phyloP scores from a whole-genome alignment of 331 rosid species.

The Malus hybrid region DNA sequence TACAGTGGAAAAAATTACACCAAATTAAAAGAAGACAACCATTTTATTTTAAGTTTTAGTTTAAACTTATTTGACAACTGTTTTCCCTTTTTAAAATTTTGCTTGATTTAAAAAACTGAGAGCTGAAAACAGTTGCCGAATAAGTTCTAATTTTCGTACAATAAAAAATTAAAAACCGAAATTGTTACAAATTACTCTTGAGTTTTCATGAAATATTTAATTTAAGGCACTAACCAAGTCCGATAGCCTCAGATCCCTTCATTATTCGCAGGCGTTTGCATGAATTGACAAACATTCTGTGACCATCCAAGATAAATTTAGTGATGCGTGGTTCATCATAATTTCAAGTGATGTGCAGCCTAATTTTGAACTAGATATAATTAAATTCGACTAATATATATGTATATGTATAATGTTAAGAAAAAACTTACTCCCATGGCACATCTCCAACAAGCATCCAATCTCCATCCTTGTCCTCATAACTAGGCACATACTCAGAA shows the following conservation, averaged over 20 bases:
- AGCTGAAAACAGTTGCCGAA: no score
- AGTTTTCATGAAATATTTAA: no score
- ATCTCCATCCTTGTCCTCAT: constrained; percentile 82
- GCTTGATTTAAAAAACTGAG: no score
- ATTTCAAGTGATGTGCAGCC: background rate
- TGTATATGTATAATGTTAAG: no score
- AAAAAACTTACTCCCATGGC: constrained; percentile 74
- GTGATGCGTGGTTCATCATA: background rate
- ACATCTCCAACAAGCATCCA: constrained; percentile 99
- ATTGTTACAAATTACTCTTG: no score
- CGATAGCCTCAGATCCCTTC: constrained; percentile 92
- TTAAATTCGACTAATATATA: background rate
- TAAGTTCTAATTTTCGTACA: no score
- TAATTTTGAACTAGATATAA: background rate
- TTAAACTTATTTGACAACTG: no score
- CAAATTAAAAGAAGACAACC: no score
- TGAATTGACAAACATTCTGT: constrained; percentile 77
- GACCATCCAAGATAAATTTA: background rate
- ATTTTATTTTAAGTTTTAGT: no score
- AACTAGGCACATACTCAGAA: constrained; percentile 73
- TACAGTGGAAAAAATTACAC: no score
- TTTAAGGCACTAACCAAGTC: constrained; percentile 49
- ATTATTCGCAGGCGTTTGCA: constrained; percentile 83
- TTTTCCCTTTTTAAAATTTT: no score
- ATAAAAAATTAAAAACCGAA: no score